Conservation (phyloP, 2,329 filamentous ascomycete species). For the Triangularia setosa region DNA sequence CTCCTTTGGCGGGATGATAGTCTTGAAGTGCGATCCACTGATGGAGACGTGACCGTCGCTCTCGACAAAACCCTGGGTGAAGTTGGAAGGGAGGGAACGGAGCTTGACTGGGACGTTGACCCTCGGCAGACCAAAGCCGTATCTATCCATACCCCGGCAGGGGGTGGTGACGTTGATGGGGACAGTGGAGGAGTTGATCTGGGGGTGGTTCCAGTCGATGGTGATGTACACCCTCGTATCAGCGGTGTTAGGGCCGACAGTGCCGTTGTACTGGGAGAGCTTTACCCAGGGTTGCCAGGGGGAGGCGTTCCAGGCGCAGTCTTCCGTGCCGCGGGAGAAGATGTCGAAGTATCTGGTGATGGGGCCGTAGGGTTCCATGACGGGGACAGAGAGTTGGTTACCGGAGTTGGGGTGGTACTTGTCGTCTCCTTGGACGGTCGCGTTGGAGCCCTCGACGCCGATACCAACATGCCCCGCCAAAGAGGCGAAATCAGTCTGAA, state of each 20-base stretch:
- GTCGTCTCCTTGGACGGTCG: conserved; percentile 64
- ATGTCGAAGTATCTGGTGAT: conserved; percentile 58
- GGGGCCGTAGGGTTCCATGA: conserved; percentile 56
- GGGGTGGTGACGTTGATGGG: conserved; percentile 50
- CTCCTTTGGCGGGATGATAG: conserved; percentile 32
- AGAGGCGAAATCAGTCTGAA: conserved; percentile 54
- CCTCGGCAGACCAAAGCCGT: conserved; percentile 38
- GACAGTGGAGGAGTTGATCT: conserved; percentile 41
- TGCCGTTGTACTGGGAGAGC: conserved; percentile 47
- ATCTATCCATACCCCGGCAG: conserved; percentile 42
- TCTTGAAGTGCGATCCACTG: conserved; percentile 50
- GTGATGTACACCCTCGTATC: conserved; percentile 53
- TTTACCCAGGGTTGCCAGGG: conserved; percentile 48
- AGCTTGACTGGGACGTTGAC: conserved; percentile 54
- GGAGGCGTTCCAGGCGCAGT: conserved; percentile 51
- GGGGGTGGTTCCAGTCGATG: conserved; percentile 49
- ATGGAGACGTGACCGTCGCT: conserved; percentile 55
- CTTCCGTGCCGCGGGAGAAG: conserved; percentile 53
- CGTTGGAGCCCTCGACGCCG: conserved; percentile 61
- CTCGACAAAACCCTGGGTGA: conserved; percentile 58
- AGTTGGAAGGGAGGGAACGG: conserved; percentile 45
- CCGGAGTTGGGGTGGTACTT: conserved; percentile 54
- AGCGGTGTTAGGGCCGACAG: conserved; percentile 41
- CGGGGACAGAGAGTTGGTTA: conserved; percentile 50
- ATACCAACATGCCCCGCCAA: conserved; percentile 62